phyloP scores from a whole-genome alignment of 208 protist species.

The Trypanosoma melophagium region DNA sequence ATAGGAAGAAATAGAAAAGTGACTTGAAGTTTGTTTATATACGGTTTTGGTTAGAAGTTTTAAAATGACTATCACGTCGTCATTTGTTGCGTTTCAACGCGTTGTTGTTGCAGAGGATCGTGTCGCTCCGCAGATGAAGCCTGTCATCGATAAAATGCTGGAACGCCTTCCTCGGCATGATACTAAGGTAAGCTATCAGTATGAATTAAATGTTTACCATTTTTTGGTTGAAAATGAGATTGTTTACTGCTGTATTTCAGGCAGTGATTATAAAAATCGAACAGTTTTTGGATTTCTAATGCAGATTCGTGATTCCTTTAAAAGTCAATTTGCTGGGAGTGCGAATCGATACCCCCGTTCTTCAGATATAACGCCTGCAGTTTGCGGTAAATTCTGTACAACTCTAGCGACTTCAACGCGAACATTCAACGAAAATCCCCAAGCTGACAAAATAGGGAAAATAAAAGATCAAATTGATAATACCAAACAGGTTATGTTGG shows the following conservation, averaged over 20 bases:
- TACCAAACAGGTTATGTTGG: constrained; percentile 78
- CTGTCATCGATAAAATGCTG: constrained; percentile 64
- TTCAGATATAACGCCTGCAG: constrained; percentile 38
- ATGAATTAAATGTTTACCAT: constrained; percentile 69
- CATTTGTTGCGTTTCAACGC: constrained; percentile 54
- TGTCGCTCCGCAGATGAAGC: constrained; percentile 35
- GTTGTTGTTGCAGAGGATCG: constrained; percentile 52
- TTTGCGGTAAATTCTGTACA: constrained; percentile 46
- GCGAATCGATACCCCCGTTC: constrained; percentile 47
- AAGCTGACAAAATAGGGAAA: constrained; percentile 63
- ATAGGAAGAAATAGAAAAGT: no score
- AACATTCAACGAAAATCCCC: constrained; percentile 66
- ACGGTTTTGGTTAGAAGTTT: no score
- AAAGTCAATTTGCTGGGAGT: constrained; percentile 56
- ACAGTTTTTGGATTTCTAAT: constrained; percentile 73
- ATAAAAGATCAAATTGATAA: constrained; percentile 76
- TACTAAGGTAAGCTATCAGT: constrained; percentile 78
- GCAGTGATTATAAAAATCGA: constrained; percentile 45
- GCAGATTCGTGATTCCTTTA: constrained; percentile 67
- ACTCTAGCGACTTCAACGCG: constrained; percentile 36
- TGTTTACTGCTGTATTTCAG: constrained; percentile 71
- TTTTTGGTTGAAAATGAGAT: constrained; percentile 86
- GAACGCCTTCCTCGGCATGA: constrained; percentile 70
- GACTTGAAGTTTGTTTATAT: no score
- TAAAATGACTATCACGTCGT: constrained; percentile 48